A percentile compares a stretch with the other conserved stretches of the same genome.
These are phyloP conservation scores for Vitis hybrid DNA, from an alignment of 177 flowering plant genomes.

Conservation along the genomic window DNA sequence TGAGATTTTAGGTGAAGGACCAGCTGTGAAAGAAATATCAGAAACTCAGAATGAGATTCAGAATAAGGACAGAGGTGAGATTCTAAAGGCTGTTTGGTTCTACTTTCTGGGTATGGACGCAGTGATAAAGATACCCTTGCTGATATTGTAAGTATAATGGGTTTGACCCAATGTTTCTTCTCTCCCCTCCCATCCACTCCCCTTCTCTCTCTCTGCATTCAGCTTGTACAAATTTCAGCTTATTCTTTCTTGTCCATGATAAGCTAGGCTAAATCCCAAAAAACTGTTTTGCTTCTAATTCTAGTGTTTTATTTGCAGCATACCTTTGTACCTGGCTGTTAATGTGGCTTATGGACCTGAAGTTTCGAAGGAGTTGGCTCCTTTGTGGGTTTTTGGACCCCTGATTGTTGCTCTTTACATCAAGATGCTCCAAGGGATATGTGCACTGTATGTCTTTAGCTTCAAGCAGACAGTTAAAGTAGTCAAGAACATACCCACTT, in stretches of 20 bases:
- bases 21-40: slow-evolving; percentile 25
- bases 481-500: slow-evolving; percentile 49
- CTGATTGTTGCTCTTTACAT: slow-evolving; percentile 65
- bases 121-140: slow-evolving; percentile 59
- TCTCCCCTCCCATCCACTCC: slow-evolving; percentile 6
- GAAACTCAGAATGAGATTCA: slow-evolving; percentile 29
- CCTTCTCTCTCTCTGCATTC: background rate
- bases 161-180: background rate
- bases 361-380: slow-evolving; percentile 79
- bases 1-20: slow-evolving; percentile 35
- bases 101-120: slow-evolving; percentile 61
- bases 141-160: slow-evolving; percentile 69
- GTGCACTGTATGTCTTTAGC: slow-evolving; percentile 61
- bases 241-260: background rate
- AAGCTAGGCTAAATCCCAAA: background rate
- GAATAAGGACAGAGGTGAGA: slow-evolving; percentile 27
- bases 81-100: slow-evolving; percentile 44
- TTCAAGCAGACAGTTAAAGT: slow-evolving; percentile 56
- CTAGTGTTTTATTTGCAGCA: slow-evolving; percentile 45
- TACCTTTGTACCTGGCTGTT: slow-evolving; percentile 61
- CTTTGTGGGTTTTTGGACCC: slow-evolving; percentile 88
- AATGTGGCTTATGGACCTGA: slow-evolving; percentile 61
- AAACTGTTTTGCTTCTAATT: background rate
- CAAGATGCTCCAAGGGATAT: slow-evolving; percentile 52
- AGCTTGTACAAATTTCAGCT: background rate